A percentile compares a stretch with the other conserved stretches of the same genome.
Conservation (phyloP, 116 monocot genomes). For the Phalaenopsis hybrid region DNA sequence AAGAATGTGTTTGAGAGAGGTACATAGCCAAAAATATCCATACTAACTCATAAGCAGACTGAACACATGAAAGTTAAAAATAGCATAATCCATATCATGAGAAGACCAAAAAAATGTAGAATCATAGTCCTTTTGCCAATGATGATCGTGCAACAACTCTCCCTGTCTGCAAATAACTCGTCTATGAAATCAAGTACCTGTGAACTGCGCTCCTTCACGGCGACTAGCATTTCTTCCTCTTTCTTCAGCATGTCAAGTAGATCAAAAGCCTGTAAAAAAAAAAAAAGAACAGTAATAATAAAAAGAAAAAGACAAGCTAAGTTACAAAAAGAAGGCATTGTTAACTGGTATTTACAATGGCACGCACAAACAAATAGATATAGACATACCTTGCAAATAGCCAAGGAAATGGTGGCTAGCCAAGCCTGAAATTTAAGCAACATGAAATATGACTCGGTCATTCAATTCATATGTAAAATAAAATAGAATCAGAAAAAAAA, state of each 20-base stretch:
- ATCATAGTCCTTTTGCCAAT: not conserved
- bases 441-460: not conserved
- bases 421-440: conserved; percentile 63
- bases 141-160: not conserved
- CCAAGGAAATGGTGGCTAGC: conserved; percentile 72
- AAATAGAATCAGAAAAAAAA: not conserved
- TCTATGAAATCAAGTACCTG: conserved; percentile 33
- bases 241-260: conserved; percentile 92
- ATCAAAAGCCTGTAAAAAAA: conserved; percentile 68
- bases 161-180: not conserved
- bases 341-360: not conserved
- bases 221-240: conserved; percentile 94
- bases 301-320: not conserved
- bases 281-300: conserved; percentile 1
- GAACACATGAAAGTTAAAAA: not conserved
- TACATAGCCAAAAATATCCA: not conserved
- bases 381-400: conserved; percentile 72
- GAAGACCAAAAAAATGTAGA: not conserved
- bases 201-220: conserved; percentile 62
- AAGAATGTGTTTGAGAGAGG: not conserved
- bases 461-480: conserved; percentile 1
- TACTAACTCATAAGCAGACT: not conserved
- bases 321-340: not conserved
- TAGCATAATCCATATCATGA: not conserved
- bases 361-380: conserved; percentile 1